These are phyloP conservation scores for Verticillium klebahnii DNA, from an alignment of 2,329 filamentous ascomycete species.

Conservation along the genomic window DNA sequence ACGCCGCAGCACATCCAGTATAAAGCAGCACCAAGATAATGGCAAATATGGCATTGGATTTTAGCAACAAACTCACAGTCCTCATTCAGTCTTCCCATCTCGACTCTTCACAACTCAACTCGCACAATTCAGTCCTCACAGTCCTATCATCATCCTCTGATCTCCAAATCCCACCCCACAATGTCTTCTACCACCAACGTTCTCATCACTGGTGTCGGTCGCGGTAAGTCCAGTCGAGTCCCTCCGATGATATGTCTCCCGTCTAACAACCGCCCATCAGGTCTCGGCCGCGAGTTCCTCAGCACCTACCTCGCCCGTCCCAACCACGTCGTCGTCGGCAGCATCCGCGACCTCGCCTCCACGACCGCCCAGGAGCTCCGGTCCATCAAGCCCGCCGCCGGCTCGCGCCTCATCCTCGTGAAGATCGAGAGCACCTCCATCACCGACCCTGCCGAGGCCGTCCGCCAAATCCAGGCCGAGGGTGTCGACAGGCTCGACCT, in stretches of 20 bases:
- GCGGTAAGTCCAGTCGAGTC: background rate
- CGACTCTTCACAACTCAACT: background rate
- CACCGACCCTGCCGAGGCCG: slow-evolving; percentile 26
- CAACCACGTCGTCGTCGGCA: slow-evolving; percentile 47
- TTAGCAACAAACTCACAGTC: too few relatives aligned
- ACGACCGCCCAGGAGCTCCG: slow-evolving; percentile 22
- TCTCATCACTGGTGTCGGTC: background rate
- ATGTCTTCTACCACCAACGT: background rate
- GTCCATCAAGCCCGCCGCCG: slow-evolving; percentile 27
- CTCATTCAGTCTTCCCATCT: background rate
- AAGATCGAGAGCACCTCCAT: slow-evolving; percentile 33
- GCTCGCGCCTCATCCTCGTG: slow-evolving; percentile 33
- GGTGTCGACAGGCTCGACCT: slow-evolving; percentile 40
- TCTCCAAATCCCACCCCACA: background rate
- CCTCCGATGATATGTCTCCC: slow-evolving; percentile 6
- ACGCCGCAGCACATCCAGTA: too few relatives aligned
- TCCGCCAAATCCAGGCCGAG: slow-evolving; percentile 20
- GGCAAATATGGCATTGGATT: too few relatives aligned
- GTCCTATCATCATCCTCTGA: background rate
- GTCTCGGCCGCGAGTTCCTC: slow-evolving; percentile 29
- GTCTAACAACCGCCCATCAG: slow-evolving; percentile 18
- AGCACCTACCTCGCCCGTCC: slow-evolving; percentile 37
- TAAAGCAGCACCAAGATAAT: too few relatives aligned
- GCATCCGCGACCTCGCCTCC: slow-evolving; percentile 24
- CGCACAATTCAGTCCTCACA: too few relatives aligned